Conservation (phyloP, 2,329 filamentous ascomycete genomes). For the Aspergillus viridinutans region DNA sequence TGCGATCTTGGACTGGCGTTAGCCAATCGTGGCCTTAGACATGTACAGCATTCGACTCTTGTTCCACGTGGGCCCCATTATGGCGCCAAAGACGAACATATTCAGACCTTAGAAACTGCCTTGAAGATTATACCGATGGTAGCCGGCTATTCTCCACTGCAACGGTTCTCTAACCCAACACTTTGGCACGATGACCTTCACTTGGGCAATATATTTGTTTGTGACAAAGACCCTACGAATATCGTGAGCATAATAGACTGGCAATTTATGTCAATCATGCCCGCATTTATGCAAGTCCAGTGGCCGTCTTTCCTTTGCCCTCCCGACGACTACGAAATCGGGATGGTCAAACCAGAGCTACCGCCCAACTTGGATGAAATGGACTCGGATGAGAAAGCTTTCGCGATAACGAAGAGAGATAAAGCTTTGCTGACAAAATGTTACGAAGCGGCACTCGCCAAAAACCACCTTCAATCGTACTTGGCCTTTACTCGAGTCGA, state of each 20-base stretch:
- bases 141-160: background rate
- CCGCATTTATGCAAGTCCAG: conserved; percentile 15
- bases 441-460: conserved; percentile 18
- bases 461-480: conserved; percentile 10
- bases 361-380: conserved; percentile 16
- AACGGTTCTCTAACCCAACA: conserved; percentile 6
- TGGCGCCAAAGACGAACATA: conserved; percentile 10
- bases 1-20: conserved; percentile 8
- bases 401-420: conserved; percentile 13
- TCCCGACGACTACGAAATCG: conserved; percentile 15
- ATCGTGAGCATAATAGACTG: conserved; percentile 18
- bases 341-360: conserved; percentile 14
- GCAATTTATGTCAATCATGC: conserved; percentile 18
- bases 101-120: conserved; percentile 1
- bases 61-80: conserved; percentile 8
- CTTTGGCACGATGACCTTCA: conserved; percentile 19
- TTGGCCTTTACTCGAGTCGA: conserved; percentile 10
- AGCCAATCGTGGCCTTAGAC: conserved; percentile 6
- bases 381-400: conserved; percentile 15
- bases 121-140: conserved; percentile 6
- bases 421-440: conserved; percentile 16
- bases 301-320: conserved; percentile 13
- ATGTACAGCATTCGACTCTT: conserved; percentile 3
- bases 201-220: conserved; percentile 21
- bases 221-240: conserved; percentile 11